Percentiles rank a stretch among this genome's conserved stretches.
Conservation (phyloP, 2,329 filamentous ascomycete genomes). For the Westerdykella ornata region DNA sequence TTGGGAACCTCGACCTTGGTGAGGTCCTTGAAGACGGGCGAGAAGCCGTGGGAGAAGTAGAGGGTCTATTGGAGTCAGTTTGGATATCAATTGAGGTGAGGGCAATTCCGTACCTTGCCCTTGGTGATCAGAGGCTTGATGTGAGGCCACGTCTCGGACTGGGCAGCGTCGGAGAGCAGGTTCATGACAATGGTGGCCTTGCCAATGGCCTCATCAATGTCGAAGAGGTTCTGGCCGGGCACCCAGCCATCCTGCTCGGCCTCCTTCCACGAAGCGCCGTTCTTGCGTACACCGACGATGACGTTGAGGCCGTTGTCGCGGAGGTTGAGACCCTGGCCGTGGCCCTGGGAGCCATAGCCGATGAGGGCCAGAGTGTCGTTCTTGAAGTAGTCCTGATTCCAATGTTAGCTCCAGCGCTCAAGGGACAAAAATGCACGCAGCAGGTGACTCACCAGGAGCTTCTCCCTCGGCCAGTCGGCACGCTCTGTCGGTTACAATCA, state of each 20-base stretch:
- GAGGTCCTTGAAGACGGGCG: conserved; percentile 98
- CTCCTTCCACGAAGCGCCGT: conserved; percentile 97
- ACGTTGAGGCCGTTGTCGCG: conserved; percentile 99
- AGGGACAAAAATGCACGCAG: conserved; percentile 8
- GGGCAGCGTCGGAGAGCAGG: conserved; percentile 93
- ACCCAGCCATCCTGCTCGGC: conserved; percentile 96
- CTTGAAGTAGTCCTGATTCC: conserved; percentile 90
- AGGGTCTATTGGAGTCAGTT: conserved; percentile 60
- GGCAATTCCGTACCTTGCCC: conserved; percentile 69
- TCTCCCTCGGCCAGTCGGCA: conserved; percentile 96
- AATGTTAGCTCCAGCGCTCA: conserved; percentile 22
- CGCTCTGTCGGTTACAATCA: conserved; percentile 59
- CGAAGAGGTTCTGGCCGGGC: conserved; percentile 97
- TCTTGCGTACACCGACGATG: conserved; percentile 97
- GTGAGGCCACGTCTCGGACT: conserved; percentile 96
- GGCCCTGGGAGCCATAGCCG: conserved; percentile 95
- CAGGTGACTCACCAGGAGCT: conserved; percentile 71
- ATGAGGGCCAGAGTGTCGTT: conserved; percentile 98
- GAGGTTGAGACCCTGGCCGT: conserved; percentile 98
- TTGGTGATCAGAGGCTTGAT: conserved; percentile 98
- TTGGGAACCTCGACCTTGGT: conserved; percentile 96
- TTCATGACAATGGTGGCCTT: conserved; percentile 98
- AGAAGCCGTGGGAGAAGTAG: conserved; percentile 99
- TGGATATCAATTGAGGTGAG: conserved; percentile 1
- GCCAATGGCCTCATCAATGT: conserved; percentile 91